Base-by-base conservation (phyloP, 768 basidiomycete species). In the Mycena albidolilacea region DNA sequence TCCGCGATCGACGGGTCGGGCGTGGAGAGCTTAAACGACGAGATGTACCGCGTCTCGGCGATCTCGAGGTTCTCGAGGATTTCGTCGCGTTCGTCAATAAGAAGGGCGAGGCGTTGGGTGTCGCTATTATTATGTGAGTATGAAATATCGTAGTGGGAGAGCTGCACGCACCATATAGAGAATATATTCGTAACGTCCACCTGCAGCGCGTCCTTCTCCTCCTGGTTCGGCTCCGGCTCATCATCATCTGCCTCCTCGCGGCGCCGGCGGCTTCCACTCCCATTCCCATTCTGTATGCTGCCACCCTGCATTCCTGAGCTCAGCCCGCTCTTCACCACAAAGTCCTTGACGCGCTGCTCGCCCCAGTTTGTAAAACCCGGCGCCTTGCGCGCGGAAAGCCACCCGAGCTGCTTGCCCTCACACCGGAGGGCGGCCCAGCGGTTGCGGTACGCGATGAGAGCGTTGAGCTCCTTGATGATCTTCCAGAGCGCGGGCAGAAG, bases 61-160 rank as follows among this genome's bases (percentile, higher is more conserved):
- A 92, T 89, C 83, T 96, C 94, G 10, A 96, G 85, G 72, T 93
- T 90, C 75, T 94, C 91, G n/a, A 96, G 81, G 23, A 95, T 90
- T 77, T 89, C 87, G 73, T 95, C 94, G 38, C 95, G 87, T 78
- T 95, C 91, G 55, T 91, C 89, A 54, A 95, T 93, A 38, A 95
- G 88, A 7, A 89, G 74, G 0, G 90, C 89, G n/a, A 95, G 84
- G 5, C 85, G 85, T 15, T 88, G 86, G 0, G 93, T 95, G 77
- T 95, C 92, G 35, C 94, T 95, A 70, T 38, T 66, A 70, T 30
- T 37, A 59, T 66, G 19, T 74, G 37, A 70, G 55, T 38, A 50
- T 11, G 3, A 30, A 43, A 48, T 44, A 35, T 58, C n/a, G 50
- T 23, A 64, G 57, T 55, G 44, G 62, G 70, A 61, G 10, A 38